Evolutionary conservation across 2,329 filamentous ascomycete genomes (phyloP).

Genomic region (Fusarium secorum): DNA sequence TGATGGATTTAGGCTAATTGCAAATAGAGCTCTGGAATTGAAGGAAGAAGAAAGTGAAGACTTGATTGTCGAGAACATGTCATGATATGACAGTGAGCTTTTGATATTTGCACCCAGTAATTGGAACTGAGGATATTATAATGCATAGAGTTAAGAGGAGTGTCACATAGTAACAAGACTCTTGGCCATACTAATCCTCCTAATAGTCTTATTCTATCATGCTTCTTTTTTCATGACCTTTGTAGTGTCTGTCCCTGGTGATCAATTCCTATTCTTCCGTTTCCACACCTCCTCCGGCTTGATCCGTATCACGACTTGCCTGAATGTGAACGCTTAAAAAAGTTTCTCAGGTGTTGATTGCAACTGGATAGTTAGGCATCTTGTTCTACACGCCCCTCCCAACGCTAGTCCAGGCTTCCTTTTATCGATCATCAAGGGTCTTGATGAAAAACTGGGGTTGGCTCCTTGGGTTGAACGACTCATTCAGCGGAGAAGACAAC

Average conservation of each 20-base stretch:
- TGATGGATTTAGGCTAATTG: slow-evolving; percentile 37
- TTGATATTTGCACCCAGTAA: too few species aligned
- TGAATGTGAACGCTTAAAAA: not conserved
- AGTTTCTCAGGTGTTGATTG: not conserved
- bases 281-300: slow-evolving; percentile 14
- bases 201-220: not conserved
- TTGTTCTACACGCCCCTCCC: slow-evolving; percentile 6
- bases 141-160: not conserved
- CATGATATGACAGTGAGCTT: not conserved
- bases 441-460: slow-evolving; percentile 17
- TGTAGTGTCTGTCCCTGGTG: not conserved
- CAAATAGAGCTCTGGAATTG: slow-evolving; percentile 1
- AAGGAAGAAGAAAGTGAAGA: not conserved
- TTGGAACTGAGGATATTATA: not conserved
- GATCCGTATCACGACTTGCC: slow-evolving; percentile 20
- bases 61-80: not conserved
- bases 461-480: not conserved
- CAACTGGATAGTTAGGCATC: not conserved
- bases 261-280: not conserved
- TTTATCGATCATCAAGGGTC: slow-evolving; percentile 11
- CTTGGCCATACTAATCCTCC: not conserved
- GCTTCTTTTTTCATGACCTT: not conserved
- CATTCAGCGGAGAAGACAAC: slow-evolving; percentile 1
- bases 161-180: not conserved
- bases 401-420: slow-evolving; percentile 3